Evolutionary conservation across 495 filamentous ascomycete genomes (phyloP), one percentile per base, ranked within the genome.

Genomic region (Aspergillus mulundensis): DNA sequence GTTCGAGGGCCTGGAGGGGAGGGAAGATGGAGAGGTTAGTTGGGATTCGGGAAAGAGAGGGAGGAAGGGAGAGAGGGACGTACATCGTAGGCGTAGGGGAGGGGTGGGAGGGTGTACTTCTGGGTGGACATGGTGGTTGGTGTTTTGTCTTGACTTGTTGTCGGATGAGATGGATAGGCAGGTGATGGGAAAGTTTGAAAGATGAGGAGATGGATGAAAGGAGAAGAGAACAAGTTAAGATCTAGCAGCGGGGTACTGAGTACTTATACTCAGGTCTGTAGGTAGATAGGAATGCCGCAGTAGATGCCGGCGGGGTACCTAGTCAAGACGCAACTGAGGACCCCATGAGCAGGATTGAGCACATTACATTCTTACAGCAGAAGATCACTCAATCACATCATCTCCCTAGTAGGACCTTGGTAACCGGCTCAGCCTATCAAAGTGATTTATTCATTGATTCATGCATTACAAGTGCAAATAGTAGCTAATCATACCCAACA

Each of bases 1-100:
- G 94, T 68, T 98, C 94, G 63, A 98, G 89, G 30, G 91, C 94
- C 74, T 77, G 4, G 7, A 20, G 51, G 59, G 49, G 19, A 16
- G 3, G 25, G 25, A 28, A 28, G 4, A n/a, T n/a, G n/a, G n/a
- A n/a, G n/a, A n/a, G n/a, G n/a, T 30, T 30, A 5, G 28, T 30
- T 30, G 10, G 28, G 5, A 30, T 30, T 10, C 28, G 28, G 28
- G 28, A n/a, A n/a, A n/a, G n/a, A n/a, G n/a, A n/a, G n/a, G n/a
- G n/a, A n/a, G n/a, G n/a, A n/a, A n/a, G n/a, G n/a, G n/a, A n/a
- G n/a, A n/a, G n/a, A n/a, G n/a, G n/a, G n/a, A 36, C 32, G 32
- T 66, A 74, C 74, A 63, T 77, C 64, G 58, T 75, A 76, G 40
- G 61, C 68, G 53, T 76, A 77, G 18, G 74, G 74, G n/a, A 77